phyloP scores from a whole-genome alignment of 768 basidiomycete genomes.

The Boletus vinaceobasis region DNA sequence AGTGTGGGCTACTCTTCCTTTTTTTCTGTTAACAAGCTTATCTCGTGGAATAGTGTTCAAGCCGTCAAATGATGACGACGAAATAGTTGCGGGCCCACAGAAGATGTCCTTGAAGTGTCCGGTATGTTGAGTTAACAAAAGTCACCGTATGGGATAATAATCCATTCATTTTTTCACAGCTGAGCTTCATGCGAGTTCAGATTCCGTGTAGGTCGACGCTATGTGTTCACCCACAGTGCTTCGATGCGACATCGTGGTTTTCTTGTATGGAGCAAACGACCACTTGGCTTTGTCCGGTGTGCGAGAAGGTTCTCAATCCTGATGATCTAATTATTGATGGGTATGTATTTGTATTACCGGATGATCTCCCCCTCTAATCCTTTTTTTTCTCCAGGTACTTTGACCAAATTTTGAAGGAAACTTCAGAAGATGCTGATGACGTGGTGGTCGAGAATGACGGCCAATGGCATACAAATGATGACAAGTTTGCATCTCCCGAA shows the following conservation, averaged over 20 bases:
- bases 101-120: conserved; percentile 94
- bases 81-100: conserved; percentile 85
- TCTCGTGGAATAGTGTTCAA: conserved; percentile 48
- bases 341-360: conserved; percentile 40
- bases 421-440: conserved; percentile 80
- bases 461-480: conserved; percentile 92
- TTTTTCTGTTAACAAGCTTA: background rate
- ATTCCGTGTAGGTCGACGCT: conserved; percentile 83
- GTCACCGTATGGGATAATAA: background rate
- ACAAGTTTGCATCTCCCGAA: conserved; percentile 69
- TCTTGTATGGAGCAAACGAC: conserved; percentile 95
- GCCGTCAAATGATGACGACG: conserved; percentile 70
- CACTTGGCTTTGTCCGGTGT: conserved; percentile 93
- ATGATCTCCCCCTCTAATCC: background rate
- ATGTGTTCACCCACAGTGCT: conserved; percentile 92
- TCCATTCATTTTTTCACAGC: conserved; percentile 35
- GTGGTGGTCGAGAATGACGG: conserved; percentile 93
- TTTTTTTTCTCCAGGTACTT: conserved; percentile 62
- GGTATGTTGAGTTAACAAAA: conserved; percentile 44
- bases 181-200: conserved; percentile 82
- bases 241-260: conserved; percentile 93
- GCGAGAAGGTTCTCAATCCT: conserved; percentile 71
- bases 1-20: conserved; percentile 48
- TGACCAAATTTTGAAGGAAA: conserved; percentile 74
- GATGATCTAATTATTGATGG: conserved; percentile 91